Evolutionary conservation across 2,329 filamentous ascomycete genomes (phyloP).

Genomic region (Dendryphion nanum): DNA sequence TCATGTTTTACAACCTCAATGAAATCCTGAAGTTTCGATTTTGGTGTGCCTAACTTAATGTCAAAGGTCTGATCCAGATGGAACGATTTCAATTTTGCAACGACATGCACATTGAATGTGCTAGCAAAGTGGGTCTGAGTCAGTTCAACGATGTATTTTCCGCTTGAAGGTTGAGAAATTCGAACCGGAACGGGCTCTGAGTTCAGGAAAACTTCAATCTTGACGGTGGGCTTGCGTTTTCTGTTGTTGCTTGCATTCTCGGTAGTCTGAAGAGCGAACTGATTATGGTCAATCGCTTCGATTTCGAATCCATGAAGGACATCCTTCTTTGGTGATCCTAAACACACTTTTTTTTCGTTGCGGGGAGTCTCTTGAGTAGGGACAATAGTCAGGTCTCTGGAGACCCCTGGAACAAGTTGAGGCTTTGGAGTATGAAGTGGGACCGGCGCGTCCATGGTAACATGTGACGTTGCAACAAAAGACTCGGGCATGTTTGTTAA

Average conservation of each 20-base stretch:
- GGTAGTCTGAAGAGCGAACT: too few species aligned
- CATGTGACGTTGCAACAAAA: background rate
- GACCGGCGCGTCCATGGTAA: background rate
- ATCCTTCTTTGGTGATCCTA: constrained; percentile 9
- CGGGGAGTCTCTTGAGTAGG: background rate
- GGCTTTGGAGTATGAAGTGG: background rate
- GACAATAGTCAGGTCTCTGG: background rate
- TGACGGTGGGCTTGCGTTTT: constrained; percentile 47
- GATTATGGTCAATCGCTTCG: constrained; percentile 54
- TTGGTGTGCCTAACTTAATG: constrained; percentile 32
- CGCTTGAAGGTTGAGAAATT: constrained; percentile 50
- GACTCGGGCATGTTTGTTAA: too few species aligned
- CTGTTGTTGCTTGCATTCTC: too few species aligned
- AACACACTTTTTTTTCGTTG: background rate
- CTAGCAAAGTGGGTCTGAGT: constrained; percentile 51
- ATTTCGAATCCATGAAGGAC: constrained; percentile 49
- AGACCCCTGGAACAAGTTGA: background rate
- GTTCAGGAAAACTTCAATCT: constrained; percentile 49
- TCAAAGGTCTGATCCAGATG: constrained; percentile 33
- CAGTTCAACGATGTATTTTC: constrained; percentile 53
- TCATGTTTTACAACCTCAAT: constrained; percentile 14
- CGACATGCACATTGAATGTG: constrained; percentile 49
- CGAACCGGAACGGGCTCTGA: constrained; percentile 44
- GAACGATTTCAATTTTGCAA: constrained; percentile 35
- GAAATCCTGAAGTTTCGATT: constrained; percentile 14